phyloP scores from a whole-genome alignment of 306 rosid genomes.

The Gynostemma pentaphyllum region DNA sequence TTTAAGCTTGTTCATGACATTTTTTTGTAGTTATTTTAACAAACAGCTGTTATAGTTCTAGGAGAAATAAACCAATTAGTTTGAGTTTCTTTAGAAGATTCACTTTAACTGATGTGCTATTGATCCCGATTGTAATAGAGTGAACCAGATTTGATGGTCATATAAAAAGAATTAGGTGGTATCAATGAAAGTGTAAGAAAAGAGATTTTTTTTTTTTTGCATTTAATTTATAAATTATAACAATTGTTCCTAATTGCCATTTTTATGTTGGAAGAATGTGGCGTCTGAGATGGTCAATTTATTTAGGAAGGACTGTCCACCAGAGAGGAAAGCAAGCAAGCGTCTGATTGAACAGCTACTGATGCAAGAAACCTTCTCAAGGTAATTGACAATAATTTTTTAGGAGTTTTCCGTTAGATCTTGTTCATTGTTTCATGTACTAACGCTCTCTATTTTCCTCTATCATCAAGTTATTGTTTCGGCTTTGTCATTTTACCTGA shows the following conservation, averaged over 20 bases:
- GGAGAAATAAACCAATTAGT: neutral
- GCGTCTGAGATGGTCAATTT: constrained; percentile 18
- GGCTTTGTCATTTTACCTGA: neutral
- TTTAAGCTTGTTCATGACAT: neutral
- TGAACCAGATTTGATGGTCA: neutral
- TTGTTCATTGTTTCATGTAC: constrained; percentile 2
- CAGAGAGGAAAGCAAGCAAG: constrained; percentile 38
- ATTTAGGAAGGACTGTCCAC: constrained; percentile 29
- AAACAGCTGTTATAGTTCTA: neutral
- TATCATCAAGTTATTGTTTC: neutral
- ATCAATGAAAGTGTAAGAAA: neutral
- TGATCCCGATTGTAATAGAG: neutral
- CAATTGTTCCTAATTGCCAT: neutral
- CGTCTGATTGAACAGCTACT: constrained; percentile 51
- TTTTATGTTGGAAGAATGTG: constrained; percentile 29
- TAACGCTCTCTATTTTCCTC: neutral
- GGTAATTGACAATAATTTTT: constrained; percentile 34
- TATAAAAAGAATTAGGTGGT: neutral
- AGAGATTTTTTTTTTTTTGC: neutral
- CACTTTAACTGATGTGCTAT: too few species aligned
- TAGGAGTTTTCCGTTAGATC: neutral
- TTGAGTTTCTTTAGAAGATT: too few species aligned
- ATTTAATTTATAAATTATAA: neutral
- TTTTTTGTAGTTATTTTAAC: too few species aligned
- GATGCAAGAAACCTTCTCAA: constrained; percentile 71